These are phyloP conservation scores for Piper longum DNA, from an alignment of 164 flowering plant genomes.

Conservation along the genomic window DNA sequence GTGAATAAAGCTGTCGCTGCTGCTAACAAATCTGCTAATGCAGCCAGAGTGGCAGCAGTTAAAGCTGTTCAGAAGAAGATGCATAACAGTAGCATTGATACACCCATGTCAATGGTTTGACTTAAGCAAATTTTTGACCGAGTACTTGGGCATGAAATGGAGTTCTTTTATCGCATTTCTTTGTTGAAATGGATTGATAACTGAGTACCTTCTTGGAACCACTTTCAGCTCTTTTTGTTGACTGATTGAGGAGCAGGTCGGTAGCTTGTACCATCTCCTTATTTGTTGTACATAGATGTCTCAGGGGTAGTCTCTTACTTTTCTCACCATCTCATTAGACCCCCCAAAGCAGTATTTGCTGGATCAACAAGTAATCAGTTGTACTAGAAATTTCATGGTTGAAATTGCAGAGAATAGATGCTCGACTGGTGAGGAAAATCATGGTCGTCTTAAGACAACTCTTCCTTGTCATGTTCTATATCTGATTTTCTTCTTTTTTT, in stretches of 20 bases:
- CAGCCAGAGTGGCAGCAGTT: slow-evolving; percentile 92
- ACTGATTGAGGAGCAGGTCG: slow-evolving; percentile 14
- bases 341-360: no score
- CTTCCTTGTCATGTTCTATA: no score
- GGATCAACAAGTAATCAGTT: no score
- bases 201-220: slow-evolving; percentile 15
- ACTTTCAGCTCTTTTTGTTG: slow-evolving; percentile 5
- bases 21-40: slow-evolving; percentile 87
- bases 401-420: no score
- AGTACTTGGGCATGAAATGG: not conserved
- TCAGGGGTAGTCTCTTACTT: no score
- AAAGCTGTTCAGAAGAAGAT: slow-evolving; percentile 74
- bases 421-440: no score
- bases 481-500: no score
- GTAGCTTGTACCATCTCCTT: slow-evolving; percentile 7
- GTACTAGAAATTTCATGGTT: no score
- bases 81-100: slow-evolving; percentile 20
- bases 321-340: no score
- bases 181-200: slow-evolving; percentile 2
- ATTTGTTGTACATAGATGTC: no score
- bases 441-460: no score
- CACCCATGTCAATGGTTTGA: slow-evolving; percentile 17
- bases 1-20: slow-evolving; percentile 66
- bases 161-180: not conserved
- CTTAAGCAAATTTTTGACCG: not conserved